Percentiles rank a stretch among this genome's conserved stretches.
These are phyloP conservation scores for Mucor irregularis DNA, from an alignment of 371 early-diverging fungal genomes.

Conservation along the genomic window DNA sequence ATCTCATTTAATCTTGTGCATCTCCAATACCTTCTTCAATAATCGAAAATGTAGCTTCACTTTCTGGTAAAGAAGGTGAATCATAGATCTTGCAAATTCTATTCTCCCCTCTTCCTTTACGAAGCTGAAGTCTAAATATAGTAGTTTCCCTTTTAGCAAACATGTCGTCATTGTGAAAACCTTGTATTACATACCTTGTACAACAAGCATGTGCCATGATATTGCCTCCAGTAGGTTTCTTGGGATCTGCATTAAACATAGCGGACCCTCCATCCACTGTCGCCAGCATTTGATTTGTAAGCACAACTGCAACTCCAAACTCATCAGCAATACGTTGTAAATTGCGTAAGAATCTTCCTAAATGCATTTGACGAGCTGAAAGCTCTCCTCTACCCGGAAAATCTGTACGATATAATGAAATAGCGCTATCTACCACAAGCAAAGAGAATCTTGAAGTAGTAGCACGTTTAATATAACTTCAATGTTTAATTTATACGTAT, in stretches of 20 bases:
- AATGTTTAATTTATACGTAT: background rate
- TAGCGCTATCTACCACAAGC: slow-evolving; percentile 97
- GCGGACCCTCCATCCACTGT: slow-evolving; percentile 91
- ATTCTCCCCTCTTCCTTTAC: slow-evolving; percentile 84
- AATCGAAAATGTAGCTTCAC: slow-evolving; percentile 74
- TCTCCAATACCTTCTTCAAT: slow-evolving; percentile 69
- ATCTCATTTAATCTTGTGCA: slow-evolving; percentile 48
- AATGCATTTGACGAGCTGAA: slow-evolving; percentile 96
- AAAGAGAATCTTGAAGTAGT: slow-evolving; percentile 75
- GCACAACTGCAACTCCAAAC: slow-evolving; percentile 66
- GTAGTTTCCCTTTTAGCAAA: no score
- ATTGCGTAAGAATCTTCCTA: slow-evolving; percentile 92
- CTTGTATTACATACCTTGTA: background rate
- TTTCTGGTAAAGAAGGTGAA: slow-evolving; percentile 83
- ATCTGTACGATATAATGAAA: slow-evolving; percentile 97
- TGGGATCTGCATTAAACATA: slow-evolving; percentile 93
- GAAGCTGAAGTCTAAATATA: slow-evolving; percentile 64
- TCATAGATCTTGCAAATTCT: slow-evolving; percentile 92
- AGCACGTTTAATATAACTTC: background rate
- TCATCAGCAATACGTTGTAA: slow-evolving; percentile 96
- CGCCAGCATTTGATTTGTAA: slow-evolving; percentile 99
- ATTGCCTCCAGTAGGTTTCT: slow-evolving; percentile 99
- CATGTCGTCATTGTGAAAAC: no score
- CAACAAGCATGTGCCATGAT: slow-evolving; percentile 96
- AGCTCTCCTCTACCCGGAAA: slow-evolving; percentile 98